Base-by-base conservation (phyloP, 805 yeast genomes). In the Helenozyma rhizophorensis region DNA sequence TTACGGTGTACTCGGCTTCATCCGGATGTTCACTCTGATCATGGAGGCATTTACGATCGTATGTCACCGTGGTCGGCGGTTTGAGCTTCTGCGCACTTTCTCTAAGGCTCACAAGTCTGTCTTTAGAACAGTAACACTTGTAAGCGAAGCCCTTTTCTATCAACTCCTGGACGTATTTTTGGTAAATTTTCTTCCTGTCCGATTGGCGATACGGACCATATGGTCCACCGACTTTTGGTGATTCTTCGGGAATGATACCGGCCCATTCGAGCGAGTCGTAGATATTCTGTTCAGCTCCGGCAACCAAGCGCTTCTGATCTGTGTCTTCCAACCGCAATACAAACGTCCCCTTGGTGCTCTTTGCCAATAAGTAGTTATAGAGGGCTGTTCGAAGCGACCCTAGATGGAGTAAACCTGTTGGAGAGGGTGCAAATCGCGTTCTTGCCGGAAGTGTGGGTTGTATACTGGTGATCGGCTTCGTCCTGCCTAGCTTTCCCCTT, bases 401-500 rank as follows among this genome's bases (percentile, higher is more conserved):
- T 38, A 93, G 55, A 54, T 93, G 99, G n/a, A 93, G 66, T 40
- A 76, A 76, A 0, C 99, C 99, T 0, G 99, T 93, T 1, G 99
- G 99, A 2, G 97, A 88, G 0, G 99, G 98, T 0, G 99, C 99
- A 59, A 93, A 93, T 43, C 99, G 63, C 1, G 97, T 85, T 43
- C 96, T 60, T 0, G 79, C 94, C 0, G 93, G 87, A 0, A 39
- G 22, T 1, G 36, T 43, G 1, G 79, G 76, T 27, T 69, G 72
- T 8, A 65, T 23, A 8, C 19, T 17, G 8, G 19, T 8, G 7
- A 17, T 8, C 8, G 19, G 7, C 8, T 17, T 17, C 7, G 19
- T 5, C 19, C 8, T 17, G 19, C 19, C 19, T 5, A 17, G 19
- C 19, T 8, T 17, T 5, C 19, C 19, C 25, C 33, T 30, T 10